These are phyloP conservation scores for Bolboschoenus planiculmis DNA, from an alignment of 176 grass and related monocot genomes.

Conservation along the genomic window DNA sequence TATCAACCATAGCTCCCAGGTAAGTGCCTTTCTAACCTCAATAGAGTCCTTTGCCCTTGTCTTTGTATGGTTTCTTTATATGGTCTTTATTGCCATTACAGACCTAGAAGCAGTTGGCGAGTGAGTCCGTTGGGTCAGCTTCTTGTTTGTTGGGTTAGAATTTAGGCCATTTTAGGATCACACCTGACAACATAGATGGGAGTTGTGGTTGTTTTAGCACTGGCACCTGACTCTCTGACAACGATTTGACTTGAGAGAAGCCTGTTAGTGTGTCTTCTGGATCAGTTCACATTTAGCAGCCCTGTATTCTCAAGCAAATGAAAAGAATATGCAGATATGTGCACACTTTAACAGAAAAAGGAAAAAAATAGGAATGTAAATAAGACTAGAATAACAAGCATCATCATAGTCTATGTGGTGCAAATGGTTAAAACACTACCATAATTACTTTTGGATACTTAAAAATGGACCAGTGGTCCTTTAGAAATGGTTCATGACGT, in stretches of 20 bases:
- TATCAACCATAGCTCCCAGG: conserved; percentile 46
- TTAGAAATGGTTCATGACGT: neutral
- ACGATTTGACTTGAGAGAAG: neutral
- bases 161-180: neutral
- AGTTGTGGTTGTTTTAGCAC: neutral
- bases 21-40: conserved; percentile 29
- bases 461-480: neutral
- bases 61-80: neutral
- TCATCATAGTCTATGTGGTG: neutral
- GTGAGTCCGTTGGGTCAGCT: neutral
- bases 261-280: neutral
- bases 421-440: neutral
- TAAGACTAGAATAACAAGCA: neutral
- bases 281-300: neutral
- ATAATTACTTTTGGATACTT: neutral
- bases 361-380: neutral
- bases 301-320: neutral
- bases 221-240: neutral
- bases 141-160: neutral
- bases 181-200: neutral
- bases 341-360: neutral
- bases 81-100: neutral
- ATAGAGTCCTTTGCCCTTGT: neutral
- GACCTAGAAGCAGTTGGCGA: neutral
- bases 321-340: neutral